Evolutionary conservation across 2,329 filamentous ascomycete species (phyloP).

Genomic region (Dactylellina drechsleri): DNA sequence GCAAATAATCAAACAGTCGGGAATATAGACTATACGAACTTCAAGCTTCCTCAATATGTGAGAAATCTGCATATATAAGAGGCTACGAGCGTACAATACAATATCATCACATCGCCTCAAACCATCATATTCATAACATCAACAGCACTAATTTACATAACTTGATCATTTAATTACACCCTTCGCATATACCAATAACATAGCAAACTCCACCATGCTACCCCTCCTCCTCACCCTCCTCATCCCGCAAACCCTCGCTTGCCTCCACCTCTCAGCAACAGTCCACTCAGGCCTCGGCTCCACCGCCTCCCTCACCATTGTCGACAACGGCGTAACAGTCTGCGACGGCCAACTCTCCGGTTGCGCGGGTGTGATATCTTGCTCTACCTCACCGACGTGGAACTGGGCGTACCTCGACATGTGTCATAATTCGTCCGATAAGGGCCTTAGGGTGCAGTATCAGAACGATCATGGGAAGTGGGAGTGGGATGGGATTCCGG

Average conservation of each 20-base stretch:
- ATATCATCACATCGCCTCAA: no score
- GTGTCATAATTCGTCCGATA: conserved; percentile 32
- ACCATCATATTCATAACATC: no score
- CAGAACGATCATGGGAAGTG: conserved; percentile 35
- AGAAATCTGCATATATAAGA: no score
- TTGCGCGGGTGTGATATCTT: conserved; percentile 21
- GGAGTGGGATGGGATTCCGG: conserved; percentile 14
- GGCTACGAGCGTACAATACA: no score
- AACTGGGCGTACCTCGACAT: conserved; percentile 5
- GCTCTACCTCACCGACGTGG: conserved; percentile 2
- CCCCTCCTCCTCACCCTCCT: background rate
- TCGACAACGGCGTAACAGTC: conserved; percentile 27
- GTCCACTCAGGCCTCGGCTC: conserved; percentile 14
- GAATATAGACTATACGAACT: no score
- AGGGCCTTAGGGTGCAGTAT: conserved; percentile 23
- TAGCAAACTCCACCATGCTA: no score
- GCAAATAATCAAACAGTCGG: no score
- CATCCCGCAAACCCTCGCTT: conserved; percentile 3
- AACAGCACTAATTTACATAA: no score
- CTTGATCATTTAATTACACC: no score
- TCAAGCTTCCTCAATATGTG: no score
- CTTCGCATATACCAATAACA: no score
- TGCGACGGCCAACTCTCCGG: conserved; percentile 15
- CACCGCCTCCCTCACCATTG: conserved; percentile 12
- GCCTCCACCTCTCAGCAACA: conserved; percentile 22